Evolutionary conservation across 1,139 yeast genomes (phyloP), one percentile per base, ranked within the genome.

Genomic region (Yamadazyma epiphylla): DNA sequence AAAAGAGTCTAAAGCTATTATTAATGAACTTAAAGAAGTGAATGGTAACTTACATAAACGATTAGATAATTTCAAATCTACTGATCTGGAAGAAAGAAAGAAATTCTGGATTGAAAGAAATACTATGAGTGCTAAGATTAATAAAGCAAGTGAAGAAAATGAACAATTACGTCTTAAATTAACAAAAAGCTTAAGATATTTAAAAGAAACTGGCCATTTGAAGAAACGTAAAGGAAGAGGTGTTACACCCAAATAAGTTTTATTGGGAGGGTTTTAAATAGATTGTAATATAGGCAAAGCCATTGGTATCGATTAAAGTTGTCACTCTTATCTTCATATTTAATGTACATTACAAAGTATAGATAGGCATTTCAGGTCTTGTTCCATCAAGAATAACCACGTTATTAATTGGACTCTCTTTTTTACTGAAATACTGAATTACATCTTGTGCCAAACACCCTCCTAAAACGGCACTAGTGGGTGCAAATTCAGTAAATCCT

Each of bases 401-500:
- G 53, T 94, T 91, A 49, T 87, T 89, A 24, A 89, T 68, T 2
- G 97, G 96, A 31, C 80, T 70, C 43, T 85, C 89, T 45, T 80
- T 78, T 42, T 74, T 74, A 30, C 94, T 82, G 35, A 91, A 60
- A 32, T 71, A 78, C 55, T 91, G 94, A 26, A 91, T 83, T 7
- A 88, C 82, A 52, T 91, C 96, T 55, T 91, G 99, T 2, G 95
- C 86, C 22, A 91, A 58, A 3, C 86, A 72, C 1, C 98, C 98
- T 7, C 98, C 98, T 7, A 91, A 49, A 2, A 91, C 75, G 0
- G 98, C 95, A 7, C 95, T 80, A 0, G 82, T 80, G 0, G 97
- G 96, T 3, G 91, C 71, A 41, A 85, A 74, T 50, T 91, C 95
- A 1, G 86, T 65, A 36, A 70, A 74, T 5, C 74, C 71, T 43